A percentile compares a stretch with the other conserved stretches of the same genome.
Evolutionary conservation across 768 basidiomycete genomes (phyloP).

Genomic region (Podaxis sp.): DNA sequence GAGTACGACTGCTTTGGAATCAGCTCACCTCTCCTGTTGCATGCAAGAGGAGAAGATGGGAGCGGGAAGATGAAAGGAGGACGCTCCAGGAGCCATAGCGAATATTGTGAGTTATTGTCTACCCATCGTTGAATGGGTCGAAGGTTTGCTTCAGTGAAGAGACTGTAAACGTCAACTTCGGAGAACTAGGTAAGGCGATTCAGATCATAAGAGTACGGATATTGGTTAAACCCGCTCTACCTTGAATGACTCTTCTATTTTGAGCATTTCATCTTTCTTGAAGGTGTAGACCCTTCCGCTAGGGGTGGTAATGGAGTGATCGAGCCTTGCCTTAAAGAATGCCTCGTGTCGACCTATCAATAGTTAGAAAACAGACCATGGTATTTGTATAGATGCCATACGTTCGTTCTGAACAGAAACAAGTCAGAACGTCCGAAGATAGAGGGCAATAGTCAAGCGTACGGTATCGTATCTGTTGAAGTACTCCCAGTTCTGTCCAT

Average conservation of each 20-base stretch:
- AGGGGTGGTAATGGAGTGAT: conserved; percentile 59
- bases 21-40: conserved; percentile 8
- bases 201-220: neutral
- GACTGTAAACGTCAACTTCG: conserved; percentile 58
- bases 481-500: conserved; percentile 75
- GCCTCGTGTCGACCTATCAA: conserved; percentile 80
- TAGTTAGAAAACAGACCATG: conserved; percentile 5
- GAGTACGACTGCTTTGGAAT: conserved; percentile 3
- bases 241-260: conserved; percentile 89
- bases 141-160: conserved; percentile 78
- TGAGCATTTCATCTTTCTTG: conserved; percentile 70
- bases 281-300: conserved; percentile 51
- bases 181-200: conserved; percentile 63
- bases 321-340: conserved; percentile 66
- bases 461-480: conserved; percentile 52
- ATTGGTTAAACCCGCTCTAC: conserved; percentile 35
- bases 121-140: conserved; percentile 86
- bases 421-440: conserved; percentile 3
- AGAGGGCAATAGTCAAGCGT: conserved; percentile 20
- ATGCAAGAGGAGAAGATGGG: conserved; percentile 40
- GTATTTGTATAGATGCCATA: conserved; percentile 18
- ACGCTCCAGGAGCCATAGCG: conserved; percentile 89
- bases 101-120: conserved; percentile 69
- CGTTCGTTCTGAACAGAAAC: conserved; percentile 26
- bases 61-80: conserved; percentile 78